These are phyloP conservation scores for Malassezia brasiliensis DNA, from an alignment of 1,284 basidiomycete species.

Conservation along the genomic window DNA sequence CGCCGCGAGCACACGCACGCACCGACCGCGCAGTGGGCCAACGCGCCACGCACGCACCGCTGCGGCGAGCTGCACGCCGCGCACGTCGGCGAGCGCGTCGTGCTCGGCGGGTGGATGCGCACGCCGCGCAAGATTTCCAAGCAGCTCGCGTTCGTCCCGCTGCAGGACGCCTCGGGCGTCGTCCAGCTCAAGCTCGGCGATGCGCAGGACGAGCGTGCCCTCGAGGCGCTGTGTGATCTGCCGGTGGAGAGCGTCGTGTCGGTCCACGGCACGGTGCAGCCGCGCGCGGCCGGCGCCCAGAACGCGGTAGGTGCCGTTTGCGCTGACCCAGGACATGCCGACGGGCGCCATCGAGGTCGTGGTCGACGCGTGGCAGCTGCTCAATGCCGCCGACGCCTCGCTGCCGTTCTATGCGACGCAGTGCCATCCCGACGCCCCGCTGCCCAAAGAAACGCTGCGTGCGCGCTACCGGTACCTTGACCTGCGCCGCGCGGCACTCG, in stretches of 20 bases:
- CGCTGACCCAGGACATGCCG: slow-evolving; percentile 9
- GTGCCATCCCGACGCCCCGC: slow-evolving; percentile 21
- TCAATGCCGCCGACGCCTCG: slow-evolving; percentile 63
- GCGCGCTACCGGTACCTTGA: slow-evolving; percentile 78
- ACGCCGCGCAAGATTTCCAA: slow-evolving; percentile 61
- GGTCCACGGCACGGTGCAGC: slow-evolving; percentile 21
- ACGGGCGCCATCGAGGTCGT: slow-evolving; percentile 71
- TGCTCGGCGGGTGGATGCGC: slow-evolving; percentile 68
- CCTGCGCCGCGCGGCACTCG: slow-evolving; percentile 64
- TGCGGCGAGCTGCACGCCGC: slow-evolving; percentile 57
- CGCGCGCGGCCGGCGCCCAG: slow-evolving; percentile 22
- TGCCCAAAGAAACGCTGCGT: slow-evolving; percentile 72
- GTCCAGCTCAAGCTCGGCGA: slow-evolving; percentile 57
- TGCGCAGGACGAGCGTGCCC: slow-evolving; percentile 17
- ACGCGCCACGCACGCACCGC: slow-evolving; percentile 55
- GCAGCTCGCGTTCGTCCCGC: slow-evolving; percentile 64
- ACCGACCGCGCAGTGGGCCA: slow-evolving; percentile 54
- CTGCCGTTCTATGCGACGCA: slow-evolving; percentile 76
- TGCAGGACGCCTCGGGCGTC: slow-evolving; percentile 65
- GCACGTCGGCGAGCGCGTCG: slow-evolving; percentile 58
- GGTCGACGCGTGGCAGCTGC: slow-evolving; percentile 60
- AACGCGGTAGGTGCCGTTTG: slow-evolving; percentile 10
- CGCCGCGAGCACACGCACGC: neutral
- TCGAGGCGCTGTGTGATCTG: slow-evolving; percentile 55
- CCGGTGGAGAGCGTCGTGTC: slow-evolving; percentile 30